phyloP scores from a whole-genome alignment of 441 rosid species.

The Mallotus japonicus region DNA sequence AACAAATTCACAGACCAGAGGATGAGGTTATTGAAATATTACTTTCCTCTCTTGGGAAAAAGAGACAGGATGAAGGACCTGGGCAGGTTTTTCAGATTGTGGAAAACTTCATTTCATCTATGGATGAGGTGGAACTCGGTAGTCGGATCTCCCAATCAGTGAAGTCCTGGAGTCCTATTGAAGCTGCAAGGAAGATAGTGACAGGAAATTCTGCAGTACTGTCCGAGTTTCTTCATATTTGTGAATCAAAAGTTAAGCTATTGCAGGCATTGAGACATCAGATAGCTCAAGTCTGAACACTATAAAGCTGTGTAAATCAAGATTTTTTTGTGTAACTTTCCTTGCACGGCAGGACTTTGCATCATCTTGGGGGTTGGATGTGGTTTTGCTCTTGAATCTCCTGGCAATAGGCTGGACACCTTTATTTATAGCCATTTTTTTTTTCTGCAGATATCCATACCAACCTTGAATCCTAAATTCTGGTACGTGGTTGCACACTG shows the following conservation, averaged over 20 bases:
- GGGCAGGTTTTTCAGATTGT: conserved; percentile 62
- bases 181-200: conserved; percentile 59
- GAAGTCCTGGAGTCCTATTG: conserved; percentile 60
- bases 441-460: too few relatives aligned
- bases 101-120: conserved; percentile 41
- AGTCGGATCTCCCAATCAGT: conserved; percentile 53
- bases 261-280: conserved; percentile 59
- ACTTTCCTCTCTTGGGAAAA: conserved; percentile 43
- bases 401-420: too few relatives aligned
- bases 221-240: conserved; percentile 51
- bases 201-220: conserved; percentile 42
- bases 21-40: conserved; percentile 51
- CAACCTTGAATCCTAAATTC: too few relatives aligned
- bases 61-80: conserved; percentile 52
- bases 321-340: conserved; percentile 9
- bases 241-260: conserved; percentile 62
- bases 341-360: not conserved
- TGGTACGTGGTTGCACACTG: too few relatives aligned
- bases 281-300: conserved; percentile 47
- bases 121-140: conserved; percentile 54
- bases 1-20: conserved; percentile 48
- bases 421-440: too few relatives aligned
- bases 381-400: too few relatives aligned
- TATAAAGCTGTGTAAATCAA: not conserved
- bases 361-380: not conserved